Evolutionary conservation across 2,329 filamentous ascomycete genomes (phyloP), one percentile per base, ranked within the genome.

Genomic region (Lachnellula arida): DNA sequence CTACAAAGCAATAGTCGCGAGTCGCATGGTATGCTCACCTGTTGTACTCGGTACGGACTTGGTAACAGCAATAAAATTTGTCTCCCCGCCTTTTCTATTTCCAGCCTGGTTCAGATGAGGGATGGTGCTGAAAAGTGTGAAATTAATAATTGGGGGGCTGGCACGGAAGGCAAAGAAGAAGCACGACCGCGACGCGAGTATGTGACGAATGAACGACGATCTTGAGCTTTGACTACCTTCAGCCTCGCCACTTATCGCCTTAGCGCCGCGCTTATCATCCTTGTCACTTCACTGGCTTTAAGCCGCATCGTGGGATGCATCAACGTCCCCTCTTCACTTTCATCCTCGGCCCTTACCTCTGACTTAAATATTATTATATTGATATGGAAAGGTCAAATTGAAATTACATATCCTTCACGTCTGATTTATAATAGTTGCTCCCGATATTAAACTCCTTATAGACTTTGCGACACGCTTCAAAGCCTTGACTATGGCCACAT

Each of bases 21-120:
- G 40, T 52, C 28, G 54, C 54, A 56, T 63, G 55, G 60, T 56
- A 57, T 60, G 63, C 64, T 66, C 62, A 66, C 64, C 64, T 66
- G 53, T 43, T 55, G 56, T 32, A 32, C 28, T 9, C 57, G 51
- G 58, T 50, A 46, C 28, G n/a, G n/a, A n/a, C n/a, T n/a, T n/a
- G n/a, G 8, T 32, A 2, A 8, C 11, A 9, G 4, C 28, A 32
- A 32, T 11, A 52, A 51, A 53, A 55, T 58, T 58, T 42, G 46
- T 22, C 42, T 37, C 28, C 51, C 48, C 51, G 55, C 55, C 51
- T 43, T 57, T 54, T 49, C 51, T 53, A 32, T 46, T 46, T 47
- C 43, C 28, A 37, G 37, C 23, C 23, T 37, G 42, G 46, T 17
- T 35, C 32, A 23, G 42, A 56, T 58, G 17, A 4, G 49, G 53